Evolutionary conservation across 352 stramenopile species (phyloP).

Genomic region (Phytopythium oedochilum): DNA sequence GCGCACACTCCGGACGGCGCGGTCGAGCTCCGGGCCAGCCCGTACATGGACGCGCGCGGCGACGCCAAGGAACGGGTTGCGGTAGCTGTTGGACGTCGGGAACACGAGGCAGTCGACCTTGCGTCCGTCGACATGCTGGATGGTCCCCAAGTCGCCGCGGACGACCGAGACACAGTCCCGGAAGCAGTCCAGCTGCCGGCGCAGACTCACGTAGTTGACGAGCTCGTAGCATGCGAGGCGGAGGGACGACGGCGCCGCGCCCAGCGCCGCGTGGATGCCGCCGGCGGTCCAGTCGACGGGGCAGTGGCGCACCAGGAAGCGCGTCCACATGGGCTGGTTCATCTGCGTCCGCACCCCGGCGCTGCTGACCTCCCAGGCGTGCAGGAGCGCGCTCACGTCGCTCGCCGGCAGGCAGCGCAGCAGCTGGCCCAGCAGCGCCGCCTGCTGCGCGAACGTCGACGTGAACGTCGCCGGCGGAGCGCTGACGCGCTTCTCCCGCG

Average conservation of each 20-base stretch:
- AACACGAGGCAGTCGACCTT: constrained; percentile 61
- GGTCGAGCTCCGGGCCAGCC: constrained; percentile 24
- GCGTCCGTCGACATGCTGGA: constrained; percentile 17
- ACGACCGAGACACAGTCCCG: constrained; percentile 25
- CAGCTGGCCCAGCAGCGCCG: constrained; percentile 17
- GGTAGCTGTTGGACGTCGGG: constrained; percentile 33
- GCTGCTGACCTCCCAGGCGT: constrained; percentile 6
- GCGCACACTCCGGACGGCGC: constrained; percentile 8
- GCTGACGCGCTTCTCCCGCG: background rate
- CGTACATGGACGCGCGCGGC: constrained; percentile 43
- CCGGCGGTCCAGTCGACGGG: constrained; percentile 2
- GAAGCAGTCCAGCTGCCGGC: constrained; percentile 36
- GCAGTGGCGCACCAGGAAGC: constrained; percentile 17
- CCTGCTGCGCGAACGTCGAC: background rate
- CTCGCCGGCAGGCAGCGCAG: constrained; percentile 11
- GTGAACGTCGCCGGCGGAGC: background rate
- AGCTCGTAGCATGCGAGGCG: constrained; percentile 17
- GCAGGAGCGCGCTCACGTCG: constrained; percentile 9
- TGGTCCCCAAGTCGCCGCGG: constrained; percentile 35
- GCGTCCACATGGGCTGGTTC: constrained; percentile 13
- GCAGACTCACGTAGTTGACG: constrained; percentile 35
- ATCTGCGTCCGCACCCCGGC: constrained; percentile 3
- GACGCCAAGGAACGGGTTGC: constrained; percentile 37
- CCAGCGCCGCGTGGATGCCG: background rate
- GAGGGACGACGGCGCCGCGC: background rate